Evolutionary conservation across 2,329 filamentous ascomycete genomes (phyloP).

Genomic region (Beauveria sp.): DNA sequence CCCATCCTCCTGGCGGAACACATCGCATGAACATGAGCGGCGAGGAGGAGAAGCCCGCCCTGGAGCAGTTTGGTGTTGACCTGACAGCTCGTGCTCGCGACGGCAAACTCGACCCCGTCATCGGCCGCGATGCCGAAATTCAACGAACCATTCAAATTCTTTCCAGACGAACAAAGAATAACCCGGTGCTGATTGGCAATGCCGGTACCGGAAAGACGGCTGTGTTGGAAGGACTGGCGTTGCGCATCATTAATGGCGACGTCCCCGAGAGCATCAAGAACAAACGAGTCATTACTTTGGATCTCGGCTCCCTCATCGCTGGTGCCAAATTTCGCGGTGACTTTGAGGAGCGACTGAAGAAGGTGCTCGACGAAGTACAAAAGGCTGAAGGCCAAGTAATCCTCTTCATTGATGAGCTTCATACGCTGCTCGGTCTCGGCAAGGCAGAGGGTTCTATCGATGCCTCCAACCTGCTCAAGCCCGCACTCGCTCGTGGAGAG

Average conservation of each 20-base stretch:
- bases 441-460: conserved; percentile 96
- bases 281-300: conserved; percentile 79
- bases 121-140: conserved; percentile 86
- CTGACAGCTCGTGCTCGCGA: conserved; percentile 76
- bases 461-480: conserved; percentile 90
- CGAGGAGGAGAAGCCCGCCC: conserved; percentile 69
- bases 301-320: conserved; percentile 87
- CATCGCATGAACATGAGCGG: conserved; percentile 86
- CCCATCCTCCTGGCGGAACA: conserved; percentile 84
- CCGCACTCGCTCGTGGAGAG: conserved; percentile 84
- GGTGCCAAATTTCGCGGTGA: conserved; percentile 94
- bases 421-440: conserved; percentile 82
- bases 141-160: conserved; percentile 91
- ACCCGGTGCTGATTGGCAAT: conserved; percentile 86
- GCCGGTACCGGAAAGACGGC: conserved; percentile 93
- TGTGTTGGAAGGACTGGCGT: conserved; percentile 80
- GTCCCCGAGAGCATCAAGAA: conserved; percentile 95
- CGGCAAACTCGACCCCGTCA: conserved; percentile 92
- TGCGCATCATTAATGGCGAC: conserved; percentile 84
- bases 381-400: conserved; percentile 85
- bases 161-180: conserved; percentile 89
- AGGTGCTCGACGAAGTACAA: conserved; percentile 83
- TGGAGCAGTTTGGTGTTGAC: conserved; percentile 89
- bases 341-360: conserved; percentile 90
- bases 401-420: conserved; percentile 90